Evolutionary conservation across 2,329 filamentous ascomycete genomes (phyloP).

Genomic region (Nothopassalora personata): DNA sequence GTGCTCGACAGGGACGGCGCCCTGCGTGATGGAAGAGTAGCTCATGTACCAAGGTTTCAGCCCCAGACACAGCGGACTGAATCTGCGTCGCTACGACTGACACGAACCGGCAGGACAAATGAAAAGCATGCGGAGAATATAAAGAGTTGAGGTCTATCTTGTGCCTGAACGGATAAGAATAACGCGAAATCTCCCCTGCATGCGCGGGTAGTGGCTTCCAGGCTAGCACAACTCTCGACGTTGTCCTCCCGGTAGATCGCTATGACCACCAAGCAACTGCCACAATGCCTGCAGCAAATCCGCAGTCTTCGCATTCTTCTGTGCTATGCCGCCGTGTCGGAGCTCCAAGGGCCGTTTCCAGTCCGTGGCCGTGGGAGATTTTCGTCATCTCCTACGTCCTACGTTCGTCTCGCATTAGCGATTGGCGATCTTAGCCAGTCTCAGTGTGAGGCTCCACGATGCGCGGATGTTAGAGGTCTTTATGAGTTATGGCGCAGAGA

Average conservation of each 20-base stretch:
- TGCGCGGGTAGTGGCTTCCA: not conserved
- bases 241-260: not conserved
- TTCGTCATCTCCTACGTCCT: slow-evolving; percentile 9
- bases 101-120: not conserved
- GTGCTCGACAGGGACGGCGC: not conserved
- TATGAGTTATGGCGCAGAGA: slow-evolving; percentile 17
- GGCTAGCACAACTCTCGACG: not conserved
- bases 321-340: slow-evolving; percentile 4
- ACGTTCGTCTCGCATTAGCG: slow-evolving; percentile 2
- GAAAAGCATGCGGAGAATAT: not conserved
- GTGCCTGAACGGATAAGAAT: not conserved
- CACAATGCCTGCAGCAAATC: slow-evolving; percentile 1
- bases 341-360: slow-evolving; percentile 9
- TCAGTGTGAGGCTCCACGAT: slow-evolving; percentile 12
- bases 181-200: slow-evolving; percentile 7
- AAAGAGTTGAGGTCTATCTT: not conserved
- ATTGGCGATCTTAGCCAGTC: slow-evolving; percentile 18
- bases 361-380: slow-evolving; percentile 6
- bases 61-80: not conserved
- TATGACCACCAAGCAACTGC: slow-evolving; percentile 7
- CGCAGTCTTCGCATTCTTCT: slow-evolving; percentile 5
- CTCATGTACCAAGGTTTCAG: not conserved
- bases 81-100: not conserved
- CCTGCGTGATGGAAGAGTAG: not conserved
- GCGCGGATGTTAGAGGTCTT: slow-evolving; percentile 9